Evolutionary conservation across 306 rosid genomes (phyloP).

Genomic region (Cyamopsis tetragonoloba): DNA sequence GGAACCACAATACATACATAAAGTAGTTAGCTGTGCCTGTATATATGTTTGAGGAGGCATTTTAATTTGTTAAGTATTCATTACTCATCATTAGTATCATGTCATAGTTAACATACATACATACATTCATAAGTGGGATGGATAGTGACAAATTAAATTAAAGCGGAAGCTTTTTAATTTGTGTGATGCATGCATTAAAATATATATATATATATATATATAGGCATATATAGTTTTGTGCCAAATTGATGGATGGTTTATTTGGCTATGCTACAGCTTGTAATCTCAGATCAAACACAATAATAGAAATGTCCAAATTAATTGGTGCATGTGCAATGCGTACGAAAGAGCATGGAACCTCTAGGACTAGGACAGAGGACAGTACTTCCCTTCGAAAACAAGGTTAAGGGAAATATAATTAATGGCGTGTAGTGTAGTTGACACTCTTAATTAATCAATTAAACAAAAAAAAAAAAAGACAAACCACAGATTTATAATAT

Average conservation of each 20-base stretch:
- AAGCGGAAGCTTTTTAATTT: conserved; percentile 19
- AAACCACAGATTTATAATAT: neutral
- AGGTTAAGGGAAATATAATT: conserved; percentile 10
- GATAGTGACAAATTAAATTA: conserved; percentile 34
- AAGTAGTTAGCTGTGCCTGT: conserved; percentile 35
- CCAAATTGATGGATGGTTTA: conserved; percentile 25
- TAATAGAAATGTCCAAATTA: conserved; percentile 30
- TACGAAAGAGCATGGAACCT: conserved; percentile 27
- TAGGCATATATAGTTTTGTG: too few species aligned
- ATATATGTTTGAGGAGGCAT: conserved; percentile 11
- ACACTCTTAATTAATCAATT: conserved; percentile 1
- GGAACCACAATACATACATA: conserved; percentile 28
- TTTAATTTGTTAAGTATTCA: too few species aligned
- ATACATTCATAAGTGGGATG: conserved; percentile 32
- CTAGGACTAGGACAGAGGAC: too few species aligned
- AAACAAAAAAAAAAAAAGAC: neutral
- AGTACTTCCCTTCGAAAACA: conserved; percentile 20
- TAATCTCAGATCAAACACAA: conserved; percentile 31
- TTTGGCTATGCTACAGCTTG: conserved; percentile 25
- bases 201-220: too few species aligned
- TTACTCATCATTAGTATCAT: conserved; percentile 21
- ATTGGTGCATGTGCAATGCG: conserved; percentile 32
- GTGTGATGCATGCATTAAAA: conserved; percentile 4
- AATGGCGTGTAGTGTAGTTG: conserved; percentile 13
- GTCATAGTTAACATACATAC: conserved; percentile 12